Evolutionary conservation across 2,329 filamentous ascomycete genomes (phyloP).

Genomic region (Neoarthrinium moseri): DNA sequence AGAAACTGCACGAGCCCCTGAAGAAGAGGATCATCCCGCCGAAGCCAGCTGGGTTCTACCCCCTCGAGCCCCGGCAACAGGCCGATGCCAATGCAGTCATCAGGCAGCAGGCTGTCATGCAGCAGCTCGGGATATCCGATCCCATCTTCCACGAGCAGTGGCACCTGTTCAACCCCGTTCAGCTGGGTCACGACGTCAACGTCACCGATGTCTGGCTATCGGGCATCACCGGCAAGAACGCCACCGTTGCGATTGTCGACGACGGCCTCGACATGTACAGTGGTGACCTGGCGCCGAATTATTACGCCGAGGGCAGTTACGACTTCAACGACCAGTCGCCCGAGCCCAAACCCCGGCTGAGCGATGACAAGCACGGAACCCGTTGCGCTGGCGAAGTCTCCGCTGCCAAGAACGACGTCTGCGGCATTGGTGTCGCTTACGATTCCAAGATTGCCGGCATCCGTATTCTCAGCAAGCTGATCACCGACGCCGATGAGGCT

Average conservation of each 20-base stretch:
- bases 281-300: constrained; percentile 87
- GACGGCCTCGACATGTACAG: constrained; percentile 97
- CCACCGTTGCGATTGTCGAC: constrained; percentile 91
- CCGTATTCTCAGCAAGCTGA: constrained; percentile 86
- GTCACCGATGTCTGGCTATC: constrained; percentile 92
- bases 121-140: constrained; percentile 73
- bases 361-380: constrained; percentile 88
- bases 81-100: constrained; percentile 46
- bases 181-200: constrained; percentile 88
- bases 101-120: constrained; percentile 59
- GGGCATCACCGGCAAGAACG: constrained; percentile 84
- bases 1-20: constrained; percentile 48
- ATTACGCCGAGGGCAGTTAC: constrained; percentile 88
- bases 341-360: constrained; percentile 78
- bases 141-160: constrained; percentile 94
- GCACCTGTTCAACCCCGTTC: constrained; percentile 84
- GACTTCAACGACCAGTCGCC: constrained; percentile 88
- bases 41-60: constrained; percentile 26
- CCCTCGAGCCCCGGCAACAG: constrained; percentile 21
- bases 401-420: constrained; percentile 88
- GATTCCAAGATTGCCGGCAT: constrained; percentile 88
- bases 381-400: constrained; percentile 93
- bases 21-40: constrained; percentile 51
- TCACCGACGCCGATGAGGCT: constrained; percentile 90
- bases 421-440: constrained; percentile 94